Conservation (phyloP, 2,329 filamentous ascomycete species). For the Ophiostoma quercus region DNA sequence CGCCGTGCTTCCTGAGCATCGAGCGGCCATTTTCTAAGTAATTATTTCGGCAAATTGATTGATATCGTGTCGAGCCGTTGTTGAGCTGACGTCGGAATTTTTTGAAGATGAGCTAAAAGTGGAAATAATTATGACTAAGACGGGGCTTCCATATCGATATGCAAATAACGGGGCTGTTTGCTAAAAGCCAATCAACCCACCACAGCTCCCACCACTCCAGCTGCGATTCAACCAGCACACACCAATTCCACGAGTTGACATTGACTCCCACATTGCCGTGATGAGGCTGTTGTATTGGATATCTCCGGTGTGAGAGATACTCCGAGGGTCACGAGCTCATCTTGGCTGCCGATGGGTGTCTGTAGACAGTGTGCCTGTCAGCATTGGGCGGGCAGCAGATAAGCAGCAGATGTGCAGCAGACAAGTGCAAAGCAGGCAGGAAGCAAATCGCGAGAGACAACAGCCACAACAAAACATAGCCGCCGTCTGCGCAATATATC, state of each 20-base stretch:
- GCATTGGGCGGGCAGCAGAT: not conserved
- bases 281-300: not conserved
- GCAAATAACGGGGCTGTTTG: constrained; percentile 19
- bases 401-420: not conserved
- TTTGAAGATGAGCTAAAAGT: not conserved
- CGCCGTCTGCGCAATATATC: constrained; percentile 10
- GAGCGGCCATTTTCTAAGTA: constrained; percentile 37
- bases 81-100: constrained; percentile 19
- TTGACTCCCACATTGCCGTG: not conserved
- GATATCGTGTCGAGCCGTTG: constrained; percentile 10
- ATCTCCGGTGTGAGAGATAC: not conserved
- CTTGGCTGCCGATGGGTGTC: not conserved
- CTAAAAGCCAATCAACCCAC: not conserved
- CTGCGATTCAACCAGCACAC: not conserved
- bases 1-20: constrained; percentile 37
- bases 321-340: not conserved
- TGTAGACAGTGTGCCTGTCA: not conserved
- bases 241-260: not conserved
- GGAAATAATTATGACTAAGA: constrained; percentile 9
- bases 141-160: constrained; percentile 8
- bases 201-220: not conserved
- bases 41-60: not conserved
- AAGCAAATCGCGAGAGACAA: not conserved
- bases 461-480: not conserved
- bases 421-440: not conserved